Base-by-base conservation (phyloP, 805 yeast species). In the Saccharomyces jurei region DNA sequence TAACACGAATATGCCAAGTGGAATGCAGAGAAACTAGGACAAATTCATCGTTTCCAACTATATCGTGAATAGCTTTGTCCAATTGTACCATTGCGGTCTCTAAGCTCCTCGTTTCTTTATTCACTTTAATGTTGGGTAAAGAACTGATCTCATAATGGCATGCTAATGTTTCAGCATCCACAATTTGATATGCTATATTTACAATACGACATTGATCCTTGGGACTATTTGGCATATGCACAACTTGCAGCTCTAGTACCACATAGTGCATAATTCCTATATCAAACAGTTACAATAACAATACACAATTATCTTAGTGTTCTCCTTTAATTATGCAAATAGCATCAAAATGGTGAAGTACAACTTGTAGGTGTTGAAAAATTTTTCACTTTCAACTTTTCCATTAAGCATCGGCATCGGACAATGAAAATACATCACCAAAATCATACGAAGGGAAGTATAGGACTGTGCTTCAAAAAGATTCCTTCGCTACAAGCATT, bases 1-100 rank as follows among this genome's bases (percentile, higher is more conserved):
- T 86, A 50, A 91, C 91, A 56, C 90, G 77, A 50, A 90, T 72
- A 62, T 84, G 84, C 84, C 86, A 83, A 10, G 85, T 76, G 14
- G 79, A 73, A 63, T 82, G 81, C 57, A 81, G 74, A 0, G 89
- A 78, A 50, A 89, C 83, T 60, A 89, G 81, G 2, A 83, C 74
- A 66, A 87, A 84, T 44, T 82, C 83, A 50, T 70, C 67, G 10
- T 73, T 73, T 41, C 74, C 68, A 31, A 74, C 61, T 11, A 76
- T 66, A 1, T 29, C 25, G 9, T 55, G 52, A 31, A 80, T 65
- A 56, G 73, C 77, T 26, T 62, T 59, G 62, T 86, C 87, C 54
- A 89, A 74, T 54, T 71, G 69, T 41, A 67, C 59, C 8, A 89
- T 71, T n/a, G 87, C 88, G 36, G 83, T 87, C 57, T 81, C 79